These are phyloP conservation scores for Telfairia occidentalis DNA, from an alignment of 331 rosid genomes.

Conservation along the genomic window DNA sequence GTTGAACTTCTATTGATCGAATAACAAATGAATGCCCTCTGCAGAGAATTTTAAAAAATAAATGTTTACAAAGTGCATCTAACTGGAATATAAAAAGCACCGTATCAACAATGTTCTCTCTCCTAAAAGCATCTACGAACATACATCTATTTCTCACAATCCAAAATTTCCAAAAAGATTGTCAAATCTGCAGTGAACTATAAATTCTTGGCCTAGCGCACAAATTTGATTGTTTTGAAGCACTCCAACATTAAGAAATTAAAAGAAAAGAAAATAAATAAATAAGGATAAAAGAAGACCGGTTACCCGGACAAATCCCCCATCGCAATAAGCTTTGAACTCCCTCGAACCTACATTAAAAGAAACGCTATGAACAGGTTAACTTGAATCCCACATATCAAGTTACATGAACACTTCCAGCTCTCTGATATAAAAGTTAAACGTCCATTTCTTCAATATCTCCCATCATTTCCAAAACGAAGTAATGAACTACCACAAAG, in stretches of 20 bases:
- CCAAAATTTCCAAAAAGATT: neutral
- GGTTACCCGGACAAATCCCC: conserved; percentile 32
- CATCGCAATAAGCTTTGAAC: conserved; percentile 14
- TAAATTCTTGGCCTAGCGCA: neutral
- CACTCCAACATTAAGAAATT: neutral
- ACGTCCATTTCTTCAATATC: neutral
- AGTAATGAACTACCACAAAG: neutral
- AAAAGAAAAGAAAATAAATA: neutral
- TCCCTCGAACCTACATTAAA: conserved; percentile 16
- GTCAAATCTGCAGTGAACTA: neutral
- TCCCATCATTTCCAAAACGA: neutral
- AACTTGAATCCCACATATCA: neutral
- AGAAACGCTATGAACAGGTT: neutral
- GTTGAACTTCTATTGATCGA: neutral
- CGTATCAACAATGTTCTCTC: neutral
- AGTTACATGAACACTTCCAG: conserved; percentile 4
- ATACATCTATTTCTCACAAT: neutral
- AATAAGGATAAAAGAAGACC: neutral
- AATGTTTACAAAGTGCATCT: neutral
- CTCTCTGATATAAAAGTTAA: neutral
- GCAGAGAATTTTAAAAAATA: neutral
- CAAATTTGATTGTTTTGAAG: neutral
- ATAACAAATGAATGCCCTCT: neutral
- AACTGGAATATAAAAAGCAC: neutral
- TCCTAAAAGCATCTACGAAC: neutral